phyloP scores from a whole-genome alignment of 805 yeast species.

The Lipomyces spencermartinsiae region DNA sequence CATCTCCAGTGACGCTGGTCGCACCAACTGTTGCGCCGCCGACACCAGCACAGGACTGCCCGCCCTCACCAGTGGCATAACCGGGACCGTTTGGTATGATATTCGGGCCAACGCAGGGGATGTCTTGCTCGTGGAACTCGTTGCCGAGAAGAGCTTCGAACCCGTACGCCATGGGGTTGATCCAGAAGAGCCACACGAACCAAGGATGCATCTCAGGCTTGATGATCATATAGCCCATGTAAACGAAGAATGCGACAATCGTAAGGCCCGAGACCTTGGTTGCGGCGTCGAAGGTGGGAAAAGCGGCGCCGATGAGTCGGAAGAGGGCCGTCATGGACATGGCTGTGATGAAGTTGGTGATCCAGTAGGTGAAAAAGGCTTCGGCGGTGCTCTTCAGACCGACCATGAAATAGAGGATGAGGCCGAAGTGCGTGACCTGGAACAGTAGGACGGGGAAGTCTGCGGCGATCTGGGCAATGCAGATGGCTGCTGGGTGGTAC shows the following conservation, averaged over 20 bases:
- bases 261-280: constrained; percentile 54
- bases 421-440: constrained; percentile 53
- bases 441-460: constrained; percentile 62
- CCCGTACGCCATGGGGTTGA: constrained; percentile 53
- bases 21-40: constrained; percentile 64
- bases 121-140: constrained; percentile 52
- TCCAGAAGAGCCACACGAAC: constrained; percentile 57
- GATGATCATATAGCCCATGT: constrained; percentile 52
- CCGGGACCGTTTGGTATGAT: constrained; percentile 53
- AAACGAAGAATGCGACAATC: constrained; percentile 50
- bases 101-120: constrained; percentile 45
- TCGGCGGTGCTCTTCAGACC: constrained; percentile 57
- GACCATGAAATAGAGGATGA: constrained; percentile 64
- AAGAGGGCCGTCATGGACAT: constrained; percentile 58
- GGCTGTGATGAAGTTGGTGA: constrained; percentile 54
- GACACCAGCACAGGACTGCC: constrained; percentile 48
- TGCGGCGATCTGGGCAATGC: constrained; percentile 63
- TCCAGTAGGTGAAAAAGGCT: constrained; percentile 57
- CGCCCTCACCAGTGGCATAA: background rate
- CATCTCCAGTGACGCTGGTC: constrained; percentile 57
- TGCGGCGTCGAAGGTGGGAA: constrained; percentile 46
- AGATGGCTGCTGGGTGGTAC: constrained; percentile 69
- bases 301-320: constrained; percentile 52
- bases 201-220: constrained; percentile 43
- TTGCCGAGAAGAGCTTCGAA: constrained; percentile 55